Conservation (phyloP, 2,329 filamentous ascomycete genomes). For the Plenodomus biglobosus region DNA sequence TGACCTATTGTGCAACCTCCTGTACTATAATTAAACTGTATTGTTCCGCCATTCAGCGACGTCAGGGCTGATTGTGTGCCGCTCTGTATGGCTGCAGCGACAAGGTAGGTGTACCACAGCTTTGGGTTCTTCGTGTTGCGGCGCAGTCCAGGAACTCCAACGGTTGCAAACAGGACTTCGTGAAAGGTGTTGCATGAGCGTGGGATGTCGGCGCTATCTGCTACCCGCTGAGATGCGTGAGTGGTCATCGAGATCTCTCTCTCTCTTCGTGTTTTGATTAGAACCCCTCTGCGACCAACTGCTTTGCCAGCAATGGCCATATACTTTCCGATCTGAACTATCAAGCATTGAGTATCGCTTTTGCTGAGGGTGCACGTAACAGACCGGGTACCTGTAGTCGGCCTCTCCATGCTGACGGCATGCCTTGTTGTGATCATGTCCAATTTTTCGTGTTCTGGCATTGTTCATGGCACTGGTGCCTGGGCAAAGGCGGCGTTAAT, state of each 20-base stretch:
- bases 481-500: neutral
- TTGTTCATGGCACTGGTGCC: neutral
- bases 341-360: neutral
- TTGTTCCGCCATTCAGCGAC: constrained; percentile 10
- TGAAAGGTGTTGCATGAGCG: neutral
- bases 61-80: constrained; percentile 8
- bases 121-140: constrained; percentile 8
- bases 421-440: neutral
- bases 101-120: constrained; percentile 7
- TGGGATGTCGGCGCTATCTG: constrained; percentile 3
- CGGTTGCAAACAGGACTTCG: constrained; percentile 4
- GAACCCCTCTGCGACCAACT: neutral
- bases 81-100: neutral
- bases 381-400: neutral
- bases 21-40: constrained; percentile 7
- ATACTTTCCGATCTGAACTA: neutral
- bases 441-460: neutral
- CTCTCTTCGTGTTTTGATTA: neutral
- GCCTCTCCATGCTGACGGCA: neutral
- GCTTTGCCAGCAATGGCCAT: neutral
- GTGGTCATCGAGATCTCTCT: neutral
- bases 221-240: neutral
- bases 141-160: constrained; percentile 9
- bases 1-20: constrained; percentile 12
- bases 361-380: neutral